These are phyloP conservation scores for Stephania yunnanensis DNA, from an alignment of 164 flowering plant genomes.

Conservation along the genomic window DNA sequence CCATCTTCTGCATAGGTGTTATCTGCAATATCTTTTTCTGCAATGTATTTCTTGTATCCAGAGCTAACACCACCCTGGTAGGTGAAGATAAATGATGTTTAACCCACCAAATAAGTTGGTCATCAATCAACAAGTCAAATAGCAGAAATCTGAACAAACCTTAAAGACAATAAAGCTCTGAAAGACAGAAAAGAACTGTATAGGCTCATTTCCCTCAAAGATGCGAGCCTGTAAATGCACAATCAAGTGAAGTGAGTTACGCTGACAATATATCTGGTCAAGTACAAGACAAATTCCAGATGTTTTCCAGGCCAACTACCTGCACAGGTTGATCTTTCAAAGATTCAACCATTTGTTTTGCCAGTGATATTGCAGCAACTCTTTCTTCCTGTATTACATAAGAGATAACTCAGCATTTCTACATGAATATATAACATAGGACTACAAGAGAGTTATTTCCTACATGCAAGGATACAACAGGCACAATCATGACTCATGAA, in stretches of 20 bases:
- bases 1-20: conserved; percentile 84
- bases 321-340: conserved; percentile 68
- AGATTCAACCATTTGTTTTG: conserved; percentile 86
- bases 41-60: conserved; percentile 67
- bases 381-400: conserved; percentile 63
- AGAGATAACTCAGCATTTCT: background rate
- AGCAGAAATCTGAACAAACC: conserved; percentile 36
- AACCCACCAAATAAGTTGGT: background rate
- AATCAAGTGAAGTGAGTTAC: conserved; percentile 3
- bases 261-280: conserved; percentile 4
- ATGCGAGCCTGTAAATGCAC: conserved; percentile 57
- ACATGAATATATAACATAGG: background rate
- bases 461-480: background rate
- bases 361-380: conserved; percentile 59
- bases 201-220: conserved; percentile 86
- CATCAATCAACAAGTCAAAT: background rate
- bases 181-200: conserved; percentile 76
- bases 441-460: background rate
- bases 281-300: background rate
- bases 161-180: conserved; percentile 85
- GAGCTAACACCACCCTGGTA: conserved; percentile 89
- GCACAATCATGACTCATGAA: background rate
- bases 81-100: conserved; percentile 10
- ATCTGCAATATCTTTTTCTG: conserved; percentile 67
- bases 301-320: conserved; percentile 32